Base-by-base conservation (phyloP, 371 early-diverging fungal genomes). In the Batkoa obscura region DNA sequence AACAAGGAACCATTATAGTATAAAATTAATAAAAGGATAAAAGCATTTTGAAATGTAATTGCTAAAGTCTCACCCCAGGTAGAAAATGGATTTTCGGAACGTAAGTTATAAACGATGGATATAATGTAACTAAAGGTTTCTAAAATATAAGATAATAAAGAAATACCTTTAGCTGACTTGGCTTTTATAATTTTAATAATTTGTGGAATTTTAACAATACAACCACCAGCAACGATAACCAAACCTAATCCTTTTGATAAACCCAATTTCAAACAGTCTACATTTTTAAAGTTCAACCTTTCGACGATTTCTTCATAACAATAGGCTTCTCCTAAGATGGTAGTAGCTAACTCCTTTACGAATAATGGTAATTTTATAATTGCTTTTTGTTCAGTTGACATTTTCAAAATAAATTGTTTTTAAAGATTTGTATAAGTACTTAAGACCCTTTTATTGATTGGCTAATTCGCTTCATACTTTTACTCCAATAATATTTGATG, bases 181-280 rank as follows among this genome's bases (percentile, higher is more conserved):
- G 80, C 68, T 30, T 62, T 55, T 35, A 90, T 37, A 35, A 97
- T 92, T 60, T 91, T 94, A 58, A 85, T 55, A 56, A 97, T 89
- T 70, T 97, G 96, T 0, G 98, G 98, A 31, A 97, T 73, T 69
- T 97, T 97, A 60, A 95, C 83, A 33, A 94, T 78, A 38, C 83
- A 73, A 1, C 89, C 86, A 42, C 90, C 92, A 5, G 79, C 66
- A 15, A 95, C 88, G 59, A 97, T 92, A 30, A 89, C 95, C 4
- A 92, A 51, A 0, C 94, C 90, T 8, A 97, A 78, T 0, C 75
- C 89, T 66, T 94, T 94, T 39, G 89, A 87, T 54, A 92, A 56
- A 15, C 80, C 71, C 42, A 84, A 78, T 60, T 86, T 86, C 61
- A 91, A 62, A 69, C 97, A 97, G 13, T 52, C 63, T 2, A 74